Evolutionary conservation across 2,329 filamentous ascomycete species (phyloP).

Genomic region (Aspergillus sp.): DNA sequence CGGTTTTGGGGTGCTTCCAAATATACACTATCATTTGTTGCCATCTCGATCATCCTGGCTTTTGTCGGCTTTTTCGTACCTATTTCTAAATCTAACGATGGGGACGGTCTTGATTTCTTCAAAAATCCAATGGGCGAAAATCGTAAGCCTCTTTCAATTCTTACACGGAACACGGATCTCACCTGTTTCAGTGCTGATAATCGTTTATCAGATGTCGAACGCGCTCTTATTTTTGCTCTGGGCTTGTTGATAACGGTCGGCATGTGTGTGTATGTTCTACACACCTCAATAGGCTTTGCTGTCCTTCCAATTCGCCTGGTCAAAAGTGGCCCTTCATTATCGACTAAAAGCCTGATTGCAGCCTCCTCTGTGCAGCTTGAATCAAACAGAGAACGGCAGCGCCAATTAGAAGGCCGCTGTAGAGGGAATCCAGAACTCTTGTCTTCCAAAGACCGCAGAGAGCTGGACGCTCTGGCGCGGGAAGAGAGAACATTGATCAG

Average conservation of each 20-base stretch:
- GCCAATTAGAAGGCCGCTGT: constrained; percentile 84
- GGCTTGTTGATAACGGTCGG: constrained; percentile 87
- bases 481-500: constrained; percentile 92
- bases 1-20: constrained; percentile 83
- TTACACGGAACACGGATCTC: background rate
- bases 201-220: constrained; percentile 68
- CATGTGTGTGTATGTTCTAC: constrained; percentile 80
- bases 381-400: constrained; percentile 85
- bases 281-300: constrained; percentile 85
- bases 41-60: constrained; percentile 74
- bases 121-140: constrained; percentile 80
- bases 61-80: constrained; percentile 93
- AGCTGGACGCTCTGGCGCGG: constrained; percentile 80
- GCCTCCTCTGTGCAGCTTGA: constrained; percentile 79
- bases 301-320: constrained; percentile 87
- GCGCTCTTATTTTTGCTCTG: constrained; percentile 84
- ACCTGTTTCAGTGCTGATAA: background rate
- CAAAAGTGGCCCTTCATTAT: constrained; percentile 85
- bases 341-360: constrained; percentile 73
- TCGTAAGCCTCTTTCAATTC: constrained; percentile 49
- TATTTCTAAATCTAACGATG: constrained; percentile 65
- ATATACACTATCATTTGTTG: constrained; percentile 83
- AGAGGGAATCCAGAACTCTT: constrained; percentile 72
- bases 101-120: constrained; percentile 85
- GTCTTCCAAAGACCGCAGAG: constrained; percentile 80